Base-by-base conservation (phyloP, 805 yeast species). In the Saccharomycopsis malanga region DNA sequence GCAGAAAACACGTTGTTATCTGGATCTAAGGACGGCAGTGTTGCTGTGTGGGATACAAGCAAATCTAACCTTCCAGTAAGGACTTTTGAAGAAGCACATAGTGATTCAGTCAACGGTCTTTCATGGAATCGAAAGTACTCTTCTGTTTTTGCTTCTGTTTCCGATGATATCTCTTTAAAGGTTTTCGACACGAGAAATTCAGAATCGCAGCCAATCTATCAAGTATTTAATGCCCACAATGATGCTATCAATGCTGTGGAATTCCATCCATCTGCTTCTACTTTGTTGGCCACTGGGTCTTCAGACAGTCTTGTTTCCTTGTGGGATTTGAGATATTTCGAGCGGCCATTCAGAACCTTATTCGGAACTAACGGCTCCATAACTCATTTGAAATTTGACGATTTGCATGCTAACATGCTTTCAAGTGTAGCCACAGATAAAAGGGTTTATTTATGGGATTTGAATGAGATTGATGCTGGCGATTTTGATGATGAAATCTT, bases 361-460 rank as follows among this genome's bases (percentile, higher is more conserved):
- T 76, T 71, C 54, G 94, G 93, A 18, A 94, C 86, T 60, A 61
- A 69, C 37, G 74, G 69, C 20, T 67, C 76, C 2, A 70, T 83
- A 25, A 68, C 76, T 39, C 72, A 80, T 61, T 66, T 83, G 43
- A 68, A 74, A 53, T 81, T 81, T 70, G 66, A 69, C 39, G 70
- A 74, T 2, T 62, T 62, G 29, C 71, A 72, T 42, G 76, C 79
- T 20, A 66, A 71, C 41, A 64, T 69, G 17, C 69, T 87, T 43
- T 73, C 82, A 9, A 75, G 86, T 1, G 72, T 77, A 7, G 65
- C 74, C 14, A 74, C 79, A 10, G 96, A 87, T 61, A 76, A 84
- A 52, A 69, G 91, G 51, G 80, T 83, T 12, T 66, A 81, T 41
- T 58, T 80, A 25, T 87, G 96, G 96, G 87, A 87, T 57, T 67